Percentiles rank a stretch among this genome's conserved stretches.
Evolutionary conservation across 2,329 filamentous ascomycete genomes (phyloP).

Genomic region (Apiospora marii): DNA sequence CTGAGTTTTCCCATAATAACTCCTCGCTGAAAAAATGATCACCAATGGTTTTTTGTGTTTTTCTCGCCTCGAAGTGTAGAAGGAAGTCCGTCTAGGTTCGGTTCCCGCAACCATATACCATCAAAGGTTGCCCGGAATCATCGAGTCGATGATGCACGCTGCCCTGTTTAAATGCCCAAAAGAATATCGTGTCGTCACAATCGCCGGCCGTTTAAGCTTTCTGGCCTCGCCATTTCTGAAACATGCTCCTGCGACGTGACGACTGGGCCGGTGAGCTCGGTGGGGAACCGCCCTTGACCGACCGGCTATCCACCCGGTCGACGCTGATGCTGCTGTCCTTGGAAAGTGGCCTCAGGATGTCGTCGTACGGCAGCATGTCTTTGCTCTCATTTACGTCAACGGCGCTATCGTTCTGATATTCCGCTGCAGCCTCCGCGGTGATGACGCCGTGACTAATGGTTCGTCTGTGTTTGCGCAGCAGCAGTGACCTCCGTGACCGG

Average conservation of each 20-base stretch:
- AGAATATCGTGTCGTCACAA: neutral
- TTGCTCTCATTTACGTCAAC: conserved; percentile 34
- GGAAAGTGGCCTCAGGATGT: conserved; percentile 38
- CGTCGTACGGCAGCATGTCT: conserved; percentile 30
- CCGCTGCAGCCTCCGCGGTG: conserved; percentile 46
- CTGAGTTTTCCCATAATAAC: conserved; percentile 18
- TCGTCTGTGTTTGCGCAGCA: conserved; percentile 55
- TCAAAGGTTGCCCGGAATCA: neutral
- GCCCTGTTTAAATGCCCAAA: neutral
- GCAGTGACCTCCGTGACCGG: conserved; percentile 56
- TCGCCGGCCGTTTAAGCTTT: neutral
- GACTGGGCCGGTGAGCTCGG: conserved; percentile 14
- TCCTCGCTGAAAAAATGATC: conserved; percentile 23
- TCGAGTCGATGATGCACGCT: neutral
- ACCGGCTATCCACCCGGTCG: neutral
- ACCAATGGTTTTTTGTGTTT: neutral
- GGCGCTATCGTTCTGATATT: conserved; percentile 40
- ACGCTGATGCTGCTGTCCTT: conserved; percentile 23
- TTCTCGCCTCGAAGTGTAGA: neutral
- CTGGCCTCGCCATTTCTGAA: conserved; percentile 17
- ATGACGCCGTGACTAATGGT: conserved; percentile 57
- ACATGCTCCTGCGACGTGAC: conserved; percentile 10
- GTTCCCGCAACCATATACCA: conserved; percentile 12
- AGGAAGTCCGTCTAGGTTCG: neutral
- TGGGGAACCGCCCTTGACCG: neutral